Base-by-base conservation (phyloP, 2,329 filamentous ascomycete species). In the Apiospora phragmitis region DNA sequence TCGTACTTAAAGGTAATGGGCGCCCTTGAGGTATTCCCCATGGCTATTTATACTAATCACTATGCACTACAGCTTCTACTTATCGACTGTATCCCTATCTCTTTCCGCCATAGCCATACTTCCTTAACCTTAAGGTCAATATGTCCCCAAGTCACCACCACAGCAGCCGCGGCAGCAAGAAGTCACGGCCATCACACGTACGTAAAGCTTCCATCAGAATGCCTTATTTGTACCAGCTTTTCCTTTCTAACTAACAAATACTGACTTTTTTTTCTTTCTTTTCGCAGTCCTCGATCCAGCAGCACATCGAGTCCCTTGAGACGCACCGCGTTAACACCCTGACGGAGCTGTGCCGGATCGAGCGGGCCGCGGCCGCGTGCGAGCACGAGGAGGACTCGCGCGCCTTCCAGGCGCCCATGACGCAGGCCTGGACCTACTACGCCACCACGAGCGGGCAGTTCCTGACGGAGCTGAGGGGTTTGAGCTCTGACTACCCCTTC, bases 301-400 rank as follows among this genome's bases (percentile, higher is more conserved):
- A 90, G 72, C 85, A 92, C 72, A 88, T 93, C 73, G 84, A 89
- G 32, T 89, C 90, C 0, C 85, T 94, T 29, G 84, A 84, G 59
- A 89, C 88, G 0, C 91, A 92, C 76, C 88, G 88, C n/a, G 84
- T 94, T 78, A 94, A 94, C 78, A 94, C 92, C 0, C 84, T 94
- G 26, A 91, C 89, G 0, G 91, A 93, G 73, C 87, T 94, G 38
- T 90, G 92, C 74, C 90, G 91, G 21, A 90, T 93, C 74, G 92
- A 94, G 79, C 88, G 89, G 70, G 84, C 88, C 4, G 90, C 92
- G 32, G 88, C 90, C 3, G 80, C 83, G 2, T 86, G 88, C 71
- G 85, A 89, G 42, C 84, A 86, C 51, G 85, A 88, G 59, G 88
- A 90, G 69, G 88, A 92, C 65, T 87, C 87, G 18, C 85, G 86